These are phyloP conservation scores for Phytophthora niederhauseri DNA, from an alignment of 352 stramenopile genomes.

Conservation along the genomic window DNA sequence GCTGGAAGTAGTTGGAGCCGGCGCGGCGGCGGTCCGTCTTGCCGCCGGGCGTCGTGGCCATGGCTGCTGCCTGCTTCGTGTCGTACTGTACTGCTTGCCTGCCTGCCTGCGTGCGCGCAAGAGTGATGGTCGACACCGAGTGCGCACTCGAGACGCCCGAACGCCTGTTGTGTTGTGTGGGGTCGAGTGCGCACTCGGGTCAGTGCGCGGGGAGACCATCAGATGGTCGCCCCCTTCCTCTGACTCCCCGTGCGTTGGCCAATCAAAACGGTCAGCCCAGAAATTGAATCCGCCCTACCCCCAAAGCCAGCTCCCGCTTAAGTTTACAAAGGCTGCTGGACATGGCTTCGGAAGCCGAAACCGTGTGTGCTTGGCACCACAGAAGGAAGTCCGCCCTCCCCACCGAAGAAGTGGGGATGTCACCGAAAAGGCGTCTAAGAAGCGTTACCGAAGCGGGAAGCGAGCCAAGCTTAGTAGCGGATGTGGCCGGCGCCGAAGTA, in stretches of 20 bases:
- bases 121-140: conserved; percentile 25
- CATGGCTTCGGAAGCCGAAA: not conserved
- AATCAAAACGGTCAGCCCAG: conserved; percentile 21
- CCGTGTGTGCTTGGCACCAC: not conserved
- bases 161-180: conserved; percentile 28
- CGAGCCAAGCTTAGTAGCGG: no score
- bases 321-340: conserved; percentile 9
- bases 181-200: conserved; percentile 5
- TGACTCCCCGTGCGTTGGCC: conserved; percentile 21
- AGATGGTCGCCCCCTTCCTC: conserved; percentile 16
- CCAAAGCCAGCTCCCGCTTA: conserved; percentile 29
- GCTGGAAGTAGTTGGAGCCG: conserved; percentile 88
- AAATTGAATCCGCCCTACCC: conserved; percentile 14
- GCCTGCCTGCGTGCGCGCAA: no score
- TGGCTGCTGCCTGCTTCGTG: no score
- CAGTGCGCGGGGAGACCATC: conserved; percentile 7
- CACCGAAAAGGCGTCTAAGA: no score
- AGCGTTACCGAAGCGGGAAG: no score
- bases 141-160: conserved; percentile 17
- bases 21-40: conserved; percentile 68
- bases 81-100: conserved; percentile 1
- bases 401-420: not conserved
- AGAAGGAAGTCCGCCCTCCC: not conserved
- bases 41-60: conserved; percentile 42
- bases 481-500: no score